Percentiles rank a stretch among this genome's conserved stretches.
Evolutionary conservation across 129 eudicot genomes (phyloP).

Genomic region (Deinandra increscens): DNA sequence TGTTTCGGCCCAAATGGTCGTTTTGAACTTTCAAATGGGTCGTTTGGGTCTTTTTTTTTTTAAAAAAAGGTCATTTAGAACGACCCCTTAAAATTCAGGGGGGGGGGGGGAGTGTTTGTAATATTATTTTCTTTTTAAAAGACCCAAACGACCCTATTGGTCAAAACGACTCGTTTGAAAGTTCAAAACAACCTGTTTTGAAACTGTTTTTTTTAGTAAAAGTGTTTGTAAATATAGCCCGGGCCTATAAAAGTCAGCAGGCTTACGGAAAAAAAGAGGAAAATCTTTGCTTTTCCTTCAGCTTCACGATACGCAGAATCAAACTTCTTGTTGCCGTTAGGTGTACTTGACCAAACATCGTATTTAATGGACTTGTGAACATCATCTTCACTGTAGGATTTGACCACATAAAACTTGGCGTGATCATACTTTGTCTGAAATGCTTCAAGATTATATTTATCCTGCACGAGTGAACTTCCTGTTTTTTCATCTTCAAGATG

Average conservation of each 20-base stretch:
- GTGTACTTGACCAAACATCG: conserved; percentile 96
- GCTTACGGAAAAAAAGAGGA: conserved; percentile 85
- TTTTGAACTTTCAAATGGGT: too few species aligned
- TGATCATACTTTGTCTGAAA: conserved; percentile 53
- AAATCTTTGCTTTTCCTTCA: conserved; percentile 50
- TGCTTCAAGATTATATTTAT: conserved; percentile 53
- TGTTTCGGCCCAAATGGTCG: too few species aligned
- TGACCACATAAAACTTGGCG: conserved; percentile 78
- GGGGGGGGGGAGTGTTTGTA: too few species aligned
- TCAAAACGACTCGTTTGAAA: too few species aligned
- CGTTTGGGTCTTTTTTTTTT: too few species aligned
- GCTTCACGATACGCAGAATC: conserved; percentile 66
- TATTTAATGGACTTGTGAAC: conserved; percentile 82
- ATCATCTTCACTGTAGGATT: conserved; percentile 92
- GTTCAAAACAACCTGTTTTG: too few species aligned
- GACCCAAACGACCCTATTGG: too few species aligned
- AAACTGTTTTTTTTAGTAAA: too few species aligned
- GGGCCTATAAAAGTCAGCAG: background rate
- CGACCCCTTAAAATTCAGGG: too few species aligned
- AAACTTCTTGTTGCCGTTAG: conserved; percentile 80
- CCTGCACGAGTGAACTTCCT: conserved; percentile 30
- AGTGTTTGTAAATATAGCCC: too few species aligned
- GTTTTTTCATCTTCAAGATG: conserved; percentile 38
- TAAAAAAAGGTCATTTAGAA: too few species aligned
- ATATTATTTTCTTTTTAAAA: too few species aligned